Conservation (phyloP, 2,329 filamentous ascomycete species). For the Trichoderma pleuroti region DNA sequence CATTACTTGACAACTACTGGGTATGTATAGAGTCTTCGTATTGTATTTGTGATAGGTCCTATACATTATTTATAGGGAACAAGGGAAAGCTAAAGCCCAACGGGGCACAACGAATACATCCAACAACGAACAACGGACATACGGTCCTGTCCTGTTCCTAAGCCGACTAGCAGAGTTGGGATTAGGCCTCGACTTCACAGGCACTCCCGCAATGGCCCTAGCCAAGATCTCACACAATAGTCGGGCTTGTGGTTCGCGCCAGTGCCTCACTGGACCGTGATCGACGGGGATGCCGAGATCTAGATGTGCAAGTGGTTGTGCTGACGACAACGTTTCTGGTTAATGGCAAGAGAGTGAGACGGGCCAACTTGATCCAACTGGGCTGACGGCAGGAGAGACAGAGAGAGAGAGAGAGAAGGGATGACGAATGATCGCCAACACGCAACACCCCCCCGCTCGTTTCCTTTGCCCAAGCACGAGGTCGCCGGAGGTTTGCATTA, state of each 20-base stretch:
- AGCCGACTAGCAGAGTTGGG: slow-evolving; percentile 3
- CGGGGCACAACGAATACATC: background rate
- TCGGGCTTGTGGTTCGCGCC: background rate
- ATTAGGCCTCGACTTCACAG: background rate
- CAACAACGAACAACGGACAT: background rate
- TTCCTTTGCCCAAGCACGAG: background rate
- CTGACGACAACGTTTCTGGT: background rate
- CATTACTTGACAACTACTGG: background rate
- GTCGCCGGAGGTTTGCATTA: slow-evolving; percentile 3
- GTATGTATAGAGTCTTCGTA: background rate
- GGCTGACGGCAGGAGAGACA: background rate
- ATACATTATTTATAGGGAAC: background rate
- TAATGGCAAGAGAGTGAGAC: background rate
- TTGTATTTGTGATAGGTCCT: background rate
- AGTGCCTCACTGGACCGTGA: slow-evolving; percentile 1
- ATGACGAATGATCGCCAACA: slow-evolving; percentile 3
- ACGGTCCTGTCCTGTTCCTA: background rate
- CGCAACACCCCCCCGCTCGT: background rate
- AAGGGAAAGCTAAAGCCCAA: background rate
- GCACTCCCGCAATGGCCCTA: background rate
- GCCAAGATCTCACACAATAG: background rate
- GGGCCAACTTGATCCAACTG: background rate
- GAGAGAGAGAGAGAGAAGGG: background rate
- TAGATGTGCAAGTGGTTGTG: slow-evolving; percentile 1
- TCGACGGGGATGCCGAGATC: slow-evolving; percentile 15